These are phyloP conservation scores for Rhytidhysteron rufulum DNA, from an alignment of 2,329 filamentous ascomycete genomes.

Conservation along the genomic window DNA sequence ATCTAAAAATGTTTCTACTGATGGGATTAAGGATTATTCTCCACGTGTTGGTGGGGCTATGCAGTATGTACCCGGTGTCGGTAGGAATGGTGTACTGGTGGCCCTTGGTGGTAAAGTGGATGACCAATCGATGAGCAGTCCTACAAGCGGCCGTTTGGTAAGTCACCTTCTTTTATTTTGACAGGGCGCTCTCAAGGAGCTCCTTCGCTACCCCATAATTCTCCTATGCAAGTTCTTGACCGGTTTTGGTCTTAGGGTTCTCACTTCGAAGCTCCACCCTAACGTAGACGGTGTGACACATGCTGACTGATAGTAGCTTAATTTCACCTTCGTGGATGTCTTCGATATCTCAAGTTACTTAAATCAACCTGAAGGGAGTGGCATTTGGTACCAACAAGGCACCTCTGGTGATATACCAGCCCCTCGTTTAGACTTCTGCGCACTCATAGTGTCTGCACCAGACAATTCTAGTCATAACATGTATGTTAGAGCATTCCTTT, in stretches of 20 bases:
- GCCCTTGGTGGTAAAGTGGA: constrained; percentile 25
- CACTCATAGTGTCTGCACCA: constrained; percentile 31
- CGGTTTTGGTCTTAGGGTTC: too few relatives aligned
- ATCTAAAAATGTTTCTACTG: constrained; percentile 34
- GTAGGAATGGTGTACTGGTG: constrained; percentile 30
- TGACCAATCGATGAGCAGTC: background rate
- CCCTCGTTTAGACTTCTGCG: constrained; percentile 38
- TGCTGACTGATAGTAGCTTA: too few relatives aligned
- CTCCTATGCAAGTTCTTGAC: too few relatives aligned
- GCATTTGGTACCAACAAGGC: constrained; percentile 38
- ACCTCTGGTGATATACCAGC: constrained; percentile 33
- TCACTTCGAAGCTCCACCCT: too few relatives aligned
- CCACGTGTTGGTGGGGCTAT: constrained; percentile 30
- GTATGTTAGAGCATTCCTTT: constrained; percentile 21
- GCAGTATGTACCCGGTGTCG: constrained; percentile 28
- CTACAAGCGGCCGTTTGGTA: background rate
- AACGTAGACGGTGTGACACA: too few relatives aligned
- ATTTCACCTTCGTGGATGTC: constrained; percentile 30
- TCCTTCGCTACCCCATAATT: too few relatives aligned
- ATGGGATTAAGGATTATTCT: constrained; percentile 16
- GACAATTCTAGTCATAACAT: constrained; percentile 45
- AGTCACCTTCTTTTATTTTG: background rate
- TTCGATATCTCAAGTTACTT: constrained; percentile 32
- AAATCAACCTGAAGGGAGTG: constrained; percentile 17
- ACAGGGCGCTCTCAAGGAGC: too few relatives aligned